A percentile compares a stretch with the other conserved stretches of the same genome.
Evolutionary conservation across 176 grass and related monocot species (phyloP).

Genomic region (Ampelocalamus luodianensis): DNA sequence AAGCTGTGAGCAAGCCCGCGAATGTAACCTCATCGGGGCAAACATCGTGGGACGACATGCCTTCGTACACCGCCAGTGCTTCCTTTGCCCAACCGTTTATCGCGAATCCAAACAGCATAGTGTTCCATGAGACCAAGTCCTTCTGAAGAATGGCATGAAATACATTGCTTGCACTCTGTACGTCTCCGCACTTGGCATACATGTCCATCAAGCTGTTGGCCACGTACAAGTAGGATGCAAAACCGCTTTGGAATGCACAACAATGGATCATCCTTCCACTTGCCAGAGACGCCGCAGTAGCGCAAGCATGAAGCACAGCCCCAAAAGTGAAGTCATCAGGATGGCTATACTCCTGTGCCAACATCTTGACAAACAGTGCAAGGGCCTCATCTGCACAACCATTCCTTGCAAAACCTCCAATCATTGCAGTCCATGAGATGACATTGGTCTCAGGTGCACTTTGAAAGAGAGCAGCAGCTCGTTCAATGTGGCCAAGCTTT

Average conservation of each 20-base stretch:
- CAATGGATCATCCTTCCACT: slow-evolving; percentile 63
- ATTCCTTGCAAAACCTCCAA: slow-evolving; percentile 58
- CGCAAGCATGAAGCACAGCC: slow-evolving; percentile 57
- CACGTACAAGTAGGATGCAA: slow-evolving; percentile 55
- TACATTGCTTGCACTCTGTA: slow-evolving; percentile 38
- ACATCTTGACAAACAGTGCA: slow-evolving; percentile 32
- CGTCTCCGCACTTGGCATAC: slow-evolving; percentile 70
- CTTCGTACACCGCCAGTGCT: slow-evolving; percentile 43
- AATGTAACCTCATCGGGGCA: slow-evolving; percentile 61
- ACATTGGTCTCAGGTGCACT: slow-evolving; percentile 53
- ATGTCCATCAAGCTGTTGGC: slow-evolving; percentile 72
- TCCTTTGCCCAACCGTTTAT: slow-evolving; percentile 51
- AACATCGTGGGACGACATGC: slow-evolving; percentile 39
- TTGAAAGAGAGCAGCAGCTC: slow-evolving; percentile 50
- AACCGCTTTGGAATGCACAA: slow-evolving; percentile 46
- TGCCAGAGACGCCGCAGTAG: slow-evolving; percentile 27
- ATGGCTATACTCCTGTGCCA: too few relatives aligned
- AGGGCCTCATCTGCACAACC: slow-evolving; percentile 51
- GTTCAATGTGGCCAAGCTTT: slow-evolving; percentile 50
- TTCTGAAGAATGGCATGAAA: slow-evolving; percentile 40
- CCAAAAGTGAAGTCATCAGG: slow-evolving; percentile 56
- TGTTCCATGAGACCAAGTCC: slow-evolving; percentile 72
- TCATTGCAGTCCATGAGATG: slow-evolving; percentile 63
- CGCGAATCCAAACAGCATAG: slow-evolving; percentile 62
- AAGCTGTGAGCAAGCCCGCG: slow-evolving; percentile 58